A percentile compares a stretch with the other conserved stretches of the same genome.
Evolutionary conservation across 352 stramenopile species (phyloP).

Genomic region (Phytophthora niederhauseri): DNA sequence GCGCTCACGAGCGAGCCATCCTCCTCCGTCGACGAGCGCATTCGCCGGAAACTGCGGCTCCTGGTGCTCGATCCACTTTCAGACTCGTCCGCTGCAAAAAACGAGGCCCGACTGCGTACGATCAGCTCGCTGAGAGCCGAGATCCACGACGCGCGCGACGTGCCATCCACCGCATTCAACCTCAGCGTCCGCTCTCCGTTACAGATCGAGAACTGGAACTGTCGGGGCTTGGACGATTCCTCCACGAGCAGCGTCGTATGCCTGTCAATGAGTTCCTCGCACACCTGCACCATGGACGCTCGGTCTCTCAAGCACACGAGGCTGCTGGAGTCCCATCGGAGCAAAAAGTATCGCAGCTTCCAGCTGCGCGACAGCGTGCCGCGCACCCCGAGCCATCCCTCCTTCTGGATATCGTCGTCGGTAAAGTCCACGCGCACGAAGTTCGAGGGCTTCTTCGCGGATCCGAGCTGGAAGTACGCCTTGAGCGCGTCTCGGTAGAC

Average conservation of each 20-base stretch:
- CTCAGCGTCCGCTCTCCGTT: slow-evolving; percentile 70
- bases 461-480: slow-evolving; percentile 60
- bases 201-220: slow-evolving; percentile 87
- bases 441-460: slow-evolving; percentile 47
- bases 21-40: slow-evolving; percentile 68
- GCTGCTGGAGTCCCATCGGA: slow-evolving; percentile 69
- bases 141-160: slow-evolving; percentile 66
- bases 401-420: slow-evolving; percentile 69
- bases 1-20: slow-evolving; percentile 43
- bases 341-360: slow-evolving; percentile 87
- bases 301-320: slow-evolving; percentile 81
- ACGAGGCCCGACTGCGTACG: slow-evolving; percentile 75
- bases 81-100: slow-evolving; percentile 78
- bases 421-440: slow-evolving; percentile 69
- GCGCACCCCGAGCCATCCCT: slow-evolving; percentile 78
- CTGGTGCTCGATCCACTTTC: slow-evolving; percentile 52
- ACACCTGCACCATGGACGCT: slow-evolving; percentile 72
- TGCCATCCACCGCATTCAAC: slow-evolving; percentile 73
- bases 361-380: slow-evolving; percentile 77
- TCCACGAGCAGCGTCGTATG: slow-evolving; percentile 76
- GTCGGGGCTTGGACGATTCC: slow-evolving; percentile 61
- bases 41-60: slow-evolving; percentile 52
- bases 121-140: slow-evolving; percentile 84
- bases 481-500: slow-evolving; percentile 73
- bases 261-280: slow-evolving; percentile 72